A percentile compares a stretch with the other conserved stretches of the same genome.
These are phyloP conservation scores for Paraleonurus japonicus DNA, from an alignment of 257 asterid genomes.

Conservation along the genomic window DNA sequence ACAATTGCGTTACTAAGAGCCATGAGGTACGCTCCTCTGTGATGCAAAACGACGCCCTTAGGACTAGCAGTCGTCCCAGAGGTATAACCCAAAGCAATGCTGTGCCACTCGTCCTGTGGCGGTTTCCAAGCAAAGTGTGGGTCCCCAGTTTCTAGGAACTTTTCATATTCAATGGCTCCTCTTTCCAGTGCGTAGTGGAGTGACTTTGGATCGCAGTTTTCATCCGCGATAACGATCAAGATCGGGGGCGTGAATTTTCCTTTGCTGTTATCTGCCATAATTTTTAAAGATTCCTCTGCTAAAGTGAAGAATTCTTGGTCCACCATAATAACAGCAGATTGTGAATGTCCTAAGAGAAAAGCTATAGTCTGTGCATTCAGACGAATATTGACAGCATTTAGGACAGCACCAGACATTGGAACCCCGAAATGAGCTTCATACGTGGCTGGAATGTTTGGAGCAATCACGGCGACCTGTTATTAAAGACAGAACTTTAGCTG, in stretches of 20 bases:
- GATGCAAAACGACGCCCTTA: constrained; percentile 94
- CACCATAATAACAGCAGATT: constrained; percentile 67
- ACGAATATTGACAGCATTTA: constrained; percentile 87
- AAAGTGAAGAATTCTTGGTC: constrained; percentile 78
- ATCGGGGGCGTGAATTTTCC: constrained; percentile 53
- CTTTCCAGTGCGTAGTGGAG: constrained; percentile 61
- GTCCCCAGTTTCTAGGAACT: constrained; percentile 76
- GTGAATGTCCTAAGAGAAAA: constrained; percentile 80
- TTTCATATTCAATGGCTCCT: constrained; percentile 83
- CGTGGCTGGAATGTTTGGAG: constrained; percentile 88
- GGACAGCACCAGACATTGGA: constrained; percentile 95
- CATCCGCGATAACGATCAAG: constrained; percentile 72
- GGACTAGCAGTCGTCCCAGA: constrained; percentile 98
- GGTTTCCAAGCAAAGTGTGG: constrained; percentile 69
- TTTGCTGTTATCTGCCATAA: constrained; percentile 45
- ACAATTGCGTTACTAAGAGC: constrained; percentile 64
- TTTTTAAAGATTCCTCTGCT: constrained; percentile 74
- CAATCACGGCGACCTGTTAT: constrained; percentile 89
- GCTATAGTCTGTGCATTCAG: constrained; percentile 77
- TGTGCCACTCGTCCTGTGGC: constrained; percentile 94
- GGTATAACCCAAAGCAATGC: constrained; percentile 87
- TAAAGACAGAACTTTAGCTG: constrained; percentile 4
- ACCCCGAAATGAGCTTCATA: constrained; percentile 91
- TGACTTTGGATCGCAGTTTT: constrained; percentile 53
- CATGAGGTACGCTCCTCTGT: constrained; percentile 94